Base-by-base conservation (phyloP, 352 stramenopile species). In the Globisporangium nunn region DNA sequence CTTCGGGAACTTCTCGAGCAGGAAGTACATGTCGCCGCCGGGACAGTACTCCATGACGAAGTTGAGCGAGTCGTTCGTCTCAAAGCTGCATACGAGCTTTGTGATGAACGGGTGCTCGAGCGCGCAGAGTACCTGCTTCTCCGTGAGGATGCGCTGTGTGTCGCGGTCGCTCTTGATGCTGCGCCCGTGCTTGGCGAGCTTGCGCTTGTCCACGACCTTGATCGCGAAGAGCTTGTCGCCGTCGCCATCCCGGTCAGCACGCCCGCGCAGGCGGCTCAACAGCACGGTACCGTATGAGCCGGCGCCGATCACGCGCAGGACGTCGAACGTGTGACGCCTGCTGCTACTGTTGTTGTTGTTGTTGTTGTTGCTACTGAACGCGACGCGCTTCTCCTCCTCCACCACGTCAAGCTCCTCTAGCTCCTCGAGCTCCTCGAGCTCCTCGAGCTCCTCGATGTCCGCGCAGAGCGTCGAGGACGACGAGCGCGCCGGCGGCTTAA, bases 11-110 rank as follows among this genome's bases (percentile, higher is more conserved):
- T 91, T 90, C 62, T 92, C 85, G 23, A 97, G 69, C 67, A 98
- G 64, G 68, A 96, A 97, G 70, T 98, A 98, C 68, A 98, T 85
- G 67, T 98, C 97, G 33, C 97, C 97, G 46, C 96, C 96, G 17
- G 95, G 87, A 65, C 96, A 99, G 75, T 98, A 99, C 70, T 99
- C 97, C 31, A 99, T 79, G 23, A 99, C 96, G 67, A 99, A 99
- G 66, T 98, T 98, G 0, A 99, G 81, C 59, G 97, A 98, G 28
- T 94, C 75, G 14, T 65, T 54, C 0, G 79, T 90, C 64, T 92
- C 82, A 45, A 98, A 99, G 2, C 96, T 98, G 57, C 82, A 91
- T 55, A 95, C 88, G 52, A 99, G 84, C 67, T 97, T 96, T 50
- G 98, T 96, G 63, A 99, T 97, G 70, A 99, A 99, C 18, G 97